phyloP scores from a whole-genome alignment of 257 asterid species.

The Primulina tabacum region DNA sequence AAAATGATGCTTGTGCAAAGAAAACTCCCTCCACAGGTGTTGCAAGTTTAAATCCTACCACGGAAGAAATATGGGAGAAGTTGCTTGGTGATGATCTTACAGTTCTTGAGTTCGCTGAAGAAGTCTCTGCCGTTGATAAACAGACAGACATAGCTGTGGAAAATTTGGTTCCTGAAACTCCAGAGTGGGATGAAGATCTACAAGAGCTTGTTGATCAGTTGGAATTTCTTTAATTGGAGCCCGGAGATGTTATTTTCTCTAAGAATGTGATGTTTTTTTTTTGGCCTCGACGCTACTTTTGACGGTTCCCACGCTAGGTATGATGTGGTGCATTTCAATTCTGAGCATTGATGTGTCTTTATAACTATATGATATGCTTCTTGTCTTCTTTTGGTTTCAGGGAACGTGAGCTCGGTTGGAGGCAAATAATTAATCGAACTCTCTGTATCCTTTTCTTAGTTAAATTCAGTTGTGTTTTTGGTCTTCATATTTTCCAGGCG shows the following conservation, averaged over 20 bases:
- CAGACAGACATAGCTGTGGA: conserved; percentile 51
- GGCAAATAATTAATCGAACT: not conserved
- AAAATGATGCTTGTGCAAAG: conserved; percentile 22
- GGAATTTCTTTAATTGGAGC: conserved; percentile 29
- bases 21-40: conserved; percentile 23
- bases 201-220: conserved; percentile 42
- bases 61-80: conserved; percentile 55
- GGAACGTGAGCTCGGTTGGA: conserved; percentile 17
- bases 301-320: not conserved
- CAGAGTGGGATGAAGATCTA: conserved; percentile 71
- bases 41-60: conserved; percentile 25
- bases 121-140: not conserved
- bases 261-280: not conserved
- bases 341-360: not conserved
- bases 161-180: conserved; percentile 47
- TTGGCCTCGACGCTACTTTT: conserved; percentile 6
- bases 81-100: conserved; percentile 43
- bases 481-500: not conserved
- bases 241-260: not conserved
- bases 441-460: not conserved
- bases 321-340: not conserved
- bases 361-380: too few relatives aligned
- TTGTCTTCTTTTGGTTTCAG: not conserved
- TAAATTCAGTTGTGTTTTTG: not conserved
- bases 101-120: conserved; percentile 31